Evolutionary conservation across 148 eudicot genomes (phyloP), one percentile per base, ranked within the genome.

Genomic region (Agrostemma githago): DNA sequence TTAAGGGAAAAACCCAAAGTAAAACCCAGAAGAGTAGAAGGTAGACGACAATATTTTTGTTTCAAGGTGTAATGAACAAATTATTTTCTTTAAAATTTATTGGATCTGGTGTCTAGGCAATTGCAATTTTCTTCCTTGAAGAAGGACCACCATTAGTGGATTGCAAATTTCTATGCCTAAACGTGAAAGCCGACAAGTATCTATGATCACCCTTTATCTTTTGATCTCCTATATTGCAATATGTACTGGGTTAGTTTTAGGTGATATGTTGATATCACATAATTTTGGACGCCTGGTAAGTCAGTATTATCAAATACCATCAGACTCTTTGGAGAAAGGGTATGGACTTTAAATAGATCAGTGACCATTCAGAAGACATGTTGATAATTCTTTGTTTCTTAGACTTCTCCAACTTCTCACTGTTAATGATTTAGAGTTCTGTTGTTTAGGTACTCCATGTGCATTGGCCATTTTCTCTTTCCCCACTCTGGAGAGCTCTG

Each of bases 401-500:
- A n/a, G 6, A 16, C 70, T 46, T 54, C 70, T 46, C 43, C 59
- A 15, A 60, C 12, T 6, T 12, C 60, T 67, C 37, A 39, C 68
- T 42, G 12, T 51, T 76, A 61, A 76, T 73, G 17, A 37, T 20
- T 68, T 64, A 21, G 42, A 34, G 41, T 67, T 60, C 56, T 60
- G 75, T 7, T 76, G 38, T 68, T 74, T 64, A 95, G 99, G 99
- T 67, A 84, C 79, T 76, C 99, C 97, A 8, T 95, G 99, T 83
- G 92, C 89, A 62, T 82, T 95, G 85, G 89, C 94, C 76, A 79
- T 86, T n/a, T 90, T 86, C 85, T 80, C 85, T 73, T 88, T 79
- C 84, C 87, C 97, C 41, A 93, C 88, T 60, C 87, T 95, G 62
- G 92, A 90, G 78, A 88, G 99, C 87, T 90, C 88, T 73, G 99